A percentile compares a stretch with the other conserved stretches of the same genome.
Conservation (phyloP, 257 asterid genomes). For the Henckelia pumila region DNA sequence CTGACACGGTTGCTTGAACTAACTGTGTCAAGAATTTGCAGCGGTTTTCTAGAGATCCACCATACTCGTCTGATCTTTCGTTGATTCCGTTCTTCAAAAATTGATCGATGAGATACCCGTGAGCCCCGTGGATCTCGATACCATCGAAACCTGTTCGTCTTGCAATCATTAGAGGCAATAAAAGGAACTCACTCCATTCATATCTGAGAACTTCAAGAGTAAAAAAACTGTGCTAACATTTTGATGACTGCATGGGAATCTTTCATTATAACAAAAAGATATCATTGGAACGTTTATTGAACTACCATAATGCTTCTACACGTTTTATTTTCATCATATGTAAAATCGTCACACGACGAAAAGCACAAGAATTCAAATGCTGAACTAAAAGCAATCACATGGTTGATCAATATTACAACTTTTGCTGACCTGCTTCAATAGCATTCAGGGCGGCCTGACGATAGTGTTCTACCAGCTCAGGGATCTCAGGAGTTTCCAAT, state of each 20-base stretch:
- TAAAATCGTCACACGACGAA: background rate
- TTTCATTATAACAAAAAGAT: background rate
- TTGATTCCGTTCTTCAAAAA: constrained; percentile 89
- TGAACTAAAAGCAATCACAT: constrained; percentile 11
- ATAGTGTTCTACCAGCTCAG: constrained; percentile 60
- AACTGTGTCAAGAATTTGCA: constrained; percentile 65
- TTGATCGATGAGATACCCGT: constrained; percentile 90
- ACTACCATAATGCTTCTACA: background rate
- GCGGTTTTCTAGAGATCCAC: constrained; percentile 78
- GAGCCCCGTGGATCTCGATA: constrained; percentile 90
- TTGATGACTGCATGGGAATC: background rate
- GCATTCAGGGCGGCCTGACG: constrained; percentile 87
- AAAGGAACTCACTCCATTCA: background rate
- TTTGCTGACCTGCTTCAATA: constrained; percentile 75
- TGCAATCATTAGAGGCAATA: background rate
- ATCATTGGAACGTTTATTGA: background rate
- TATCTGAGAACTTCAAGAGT: background rate
- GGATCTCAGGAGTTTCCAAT: constrained; percentile 47
- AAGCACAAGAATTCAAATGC: background rate
- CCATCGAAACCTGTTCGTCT: constrained; percentile 77
- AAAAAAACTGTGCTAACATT: background rate
- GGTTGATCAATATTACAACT: background rate
- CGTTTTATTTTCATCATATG: background rate
- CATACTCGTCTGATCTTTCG: constrained; percentile 70
- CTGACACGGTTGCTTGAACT: constrained; percentile 59